These are phyloP conservation scores for Fusarium temperatum DNA, from an alignment of 2,329 filamentous ascomycete species.

Conservation along the genomic window DNA sequence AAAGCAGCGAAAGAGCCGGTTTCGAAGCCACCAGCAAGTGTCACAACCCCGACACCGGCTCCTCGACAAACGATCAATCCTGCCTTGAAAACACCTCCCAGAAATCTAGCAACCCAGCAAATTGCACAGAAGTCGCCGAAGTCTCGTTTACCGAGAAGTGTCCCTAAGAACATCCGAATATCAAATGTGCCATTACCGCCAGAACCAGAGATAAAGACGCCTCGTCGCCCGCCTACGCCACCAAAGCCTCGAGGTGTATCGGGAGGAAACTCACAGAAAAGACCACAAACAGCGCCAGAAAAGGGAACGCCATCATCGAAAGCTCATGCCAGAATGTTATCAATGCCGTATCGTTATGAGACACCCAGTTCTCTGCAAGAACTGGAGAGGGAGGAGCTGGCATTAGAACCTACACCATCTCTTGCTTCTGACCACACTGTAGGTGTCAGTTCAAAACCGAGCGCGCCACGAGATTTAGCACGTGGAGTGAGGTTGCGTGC, in stretches of 20 bases:
- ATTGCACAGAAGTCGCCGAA: slow-evolving; percentile 9
- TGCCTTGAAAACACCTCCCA: background rate
- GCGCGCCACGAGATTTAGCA: background rate
- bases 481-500: background rate
- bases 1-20: background rate
- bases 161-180: slow-evolving; percentile 2
- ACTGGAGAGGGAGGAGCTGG: slow-evolving; percentile 4
- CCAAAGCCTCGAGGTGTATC: slow-evolving; percentile 21
- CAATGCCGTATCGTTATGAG: slow-evolving; percentile 12
- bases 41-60: background rate
- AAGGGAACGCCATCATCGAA: background rate
- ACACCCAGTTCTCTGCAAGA: slow-evolving; percentile 1
- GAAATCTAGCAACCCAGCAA: background rate
- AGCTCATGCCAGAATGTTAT: background rate
- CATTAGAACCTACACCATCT: slow-evolving; percentile 14
- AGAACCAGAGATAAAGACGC: slow-evolving; percentile 16
- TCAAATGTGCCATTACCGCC: slow-evolving; percentile 23
- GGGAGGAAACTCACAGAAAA: background rate
- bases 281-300: slow-evolving; percentile 11
- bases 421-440: slow-evolving; percentile 3
- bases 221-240: slow-evolving; percentile 26
- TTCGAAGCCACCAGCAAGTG: background rate
- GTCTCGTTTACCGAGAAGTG: slow-evolving; percentile 10
- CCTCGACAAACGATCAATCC: background rate
- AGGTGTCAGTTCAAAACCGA: slow-evolving; percentile 1